Base-by-base conservation (phyloP, 1,139 yeast species). In the Hansenula lynferdii region DNA sequence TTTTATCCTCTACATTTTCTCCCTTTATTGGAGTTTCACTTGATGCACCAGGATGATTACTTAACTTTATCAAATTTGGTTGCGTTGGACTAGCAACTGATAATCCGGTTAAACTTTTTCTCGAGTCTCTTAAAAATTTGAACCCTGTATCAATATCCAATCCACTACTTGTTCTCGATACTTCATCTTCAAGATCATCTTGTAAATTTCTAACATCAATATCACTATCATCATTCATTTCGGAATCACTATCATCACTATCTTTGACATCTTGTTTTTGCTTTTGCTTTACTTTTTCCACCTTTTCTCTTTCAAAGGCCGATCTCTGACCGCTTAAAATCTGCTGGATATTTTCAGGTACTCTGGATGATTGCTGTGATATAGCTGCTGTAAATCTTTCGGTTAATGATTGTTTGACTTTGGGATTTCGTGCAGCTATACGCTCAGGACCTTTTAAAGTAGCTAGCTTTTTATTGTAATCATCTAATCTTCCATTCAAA, bases 211-310 rank as follows among this genome's bases (percentile, higher is more conserved):
- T 44, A 31, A 48, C 43, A 27, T 54, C 50, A 28, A 39, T 30
- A 22, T 46, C 50, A 26, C 47, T 42, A 37, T 48, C 53, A 28
- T 44, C 58, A 41, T 39, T 52, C 56, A 45, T 47, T 41, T 50
- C 54, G 8, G 51, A 45, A 26, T 53, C 57, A 20, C 49, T 45
- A 1, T 45, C 57, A 31, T 51, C 53, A 6, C 47, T 41, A 14
- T 49, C 47, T 8, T 38, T 44, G 20, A 34, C 41, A 6, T 10
- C 46, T 45, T 3, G 35, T 12, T 8, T 41, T 45, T 21, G 31
- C 40, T 15, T 33, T 36, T 9, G 37, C 42, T 7, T 34, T 28
- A 31, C 45, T 24, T 48, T 44, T n/a, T 12, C 8, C n/a, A 8
- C 12, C 10, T 16, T 4, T 5, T 9, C 16, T 19, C 19, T 6